Evolutionary conservation across 768 basidiomycete species (phyloP), one percentile per base, ranked within the genome.

Genomic region (Polyporus arcularius): DNA sequence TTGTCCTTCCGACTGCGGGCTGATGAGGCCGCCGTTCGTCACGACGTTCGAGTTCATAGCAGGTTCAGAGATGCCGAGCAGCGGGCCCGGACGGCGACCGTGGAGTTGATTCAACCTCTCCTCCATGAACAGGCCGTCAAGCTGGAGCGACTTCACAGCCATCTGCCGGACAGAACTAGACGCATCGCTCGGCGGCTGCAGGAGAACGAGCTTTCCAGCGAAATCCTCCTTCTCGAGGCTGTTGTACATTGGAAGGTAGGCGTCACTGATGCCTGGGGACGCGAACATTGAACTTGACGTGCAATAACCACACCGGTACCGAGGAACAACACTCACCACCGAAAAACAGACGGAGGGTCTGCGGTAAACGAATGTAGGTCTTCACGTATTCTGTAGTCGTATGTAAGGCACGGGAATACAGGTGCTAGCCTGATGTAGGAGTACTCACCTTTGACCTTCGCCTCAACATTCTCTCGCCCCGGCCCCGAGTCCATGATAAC

Each of bases 261-360:
- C 45, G 49, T 50, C 50, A 50, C 54, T 52, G 30, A 58, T 31
- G 32, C 50, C 60, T 62, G 50, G 14, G 45, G 21, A 35, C 38
- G n/a, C 5, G 16, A 38, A 55, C 31, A 47, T 50, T 50, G 21
- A 39, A n/a, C 35, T n/a, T 2, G 14, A 10, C 21, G 41, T 38
- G 9, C 14, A 46, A 46, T 21, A 28, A 3, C 21, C 12, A 50
- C 47, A 31, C 45, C 31, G 40, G 50, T 56, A 2, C 6, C 42
- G 18, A 50, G 14, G 16, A 35, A 35, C 7, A 38, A 21, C 21
- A 67, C 79, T 70, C 67, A 87, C 89, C 88, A 56, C 83, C 86
- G 71, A 92, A 82, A 74, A 90, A 91, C 32, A 92, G 75, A 52
- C 85, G 83, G 43, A 88, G 74, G 8, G 89, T 91, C 69, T 92